Conservation (phyloP, 805 yeast genomes). For the Blastobotrys muscicola region DNA sequence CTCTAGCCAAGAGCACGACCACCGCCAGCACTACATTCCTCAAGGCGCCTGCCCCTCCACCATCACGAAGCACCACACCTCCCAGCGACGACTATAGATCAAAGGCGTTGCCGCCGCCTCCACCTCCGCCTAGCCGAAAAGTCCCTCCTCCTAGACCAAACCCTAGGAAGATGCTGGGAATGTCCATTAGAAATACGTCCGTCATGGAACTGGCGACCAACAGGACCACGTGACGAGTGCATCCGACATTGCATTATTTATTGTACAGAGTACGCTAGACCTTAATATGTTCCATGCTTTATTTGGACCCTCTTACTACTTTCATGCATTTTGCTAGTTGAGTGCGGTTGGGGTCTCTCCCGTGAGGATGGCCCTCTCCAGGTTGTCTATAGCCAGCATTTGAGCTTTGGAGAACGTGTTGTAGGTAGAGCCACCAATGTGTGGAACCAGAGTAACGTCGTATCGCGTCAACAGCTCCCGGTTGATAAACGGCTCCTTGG, state of each 20-base stretch:
- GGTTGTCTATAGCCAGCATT: neutral
- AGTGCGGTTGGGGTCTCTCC: neutral
- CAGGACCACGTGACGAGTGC: conserved; percentile 1
- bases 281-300: neutral
- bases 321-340: neutral
- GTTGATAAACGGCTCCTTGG: conserved; percentile 50
- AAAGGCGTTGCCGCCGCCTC: conserved; percentile 8
- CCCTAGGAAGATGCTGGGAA: conserved; percentile 8
- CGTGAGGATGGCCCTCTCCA: neutral
- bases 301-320: neutral
- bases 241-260: conserved; percentile 2
- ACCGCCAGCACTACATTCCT: neutral
- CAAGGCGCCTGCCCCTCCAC: too few species aligned
- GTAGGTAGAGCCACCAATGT: conserved; percentile 56
- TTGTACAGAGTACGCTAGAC: conserved; percentile 2
- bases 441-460: conserved; percentile 63
- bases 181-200: conserved; percentile 6
- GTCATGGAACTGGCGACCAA: neutral
- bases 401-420: conserved; percentile 7
- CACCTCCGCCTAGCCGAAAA: conserved; percentile 10
- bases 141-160: conserved; percentile 1
- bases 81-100: too few species aligned
- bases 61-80: too few species aligned
- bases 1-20: conserved; percentile 3
- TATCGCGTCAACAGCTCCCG: conserved; percentile 42